These are phyloP conservation scores for Talaromyces proteolyticus DNA, from an alignment of 495 filamentous ascomycete genomes.

Conservation along the genomic window DNA sequence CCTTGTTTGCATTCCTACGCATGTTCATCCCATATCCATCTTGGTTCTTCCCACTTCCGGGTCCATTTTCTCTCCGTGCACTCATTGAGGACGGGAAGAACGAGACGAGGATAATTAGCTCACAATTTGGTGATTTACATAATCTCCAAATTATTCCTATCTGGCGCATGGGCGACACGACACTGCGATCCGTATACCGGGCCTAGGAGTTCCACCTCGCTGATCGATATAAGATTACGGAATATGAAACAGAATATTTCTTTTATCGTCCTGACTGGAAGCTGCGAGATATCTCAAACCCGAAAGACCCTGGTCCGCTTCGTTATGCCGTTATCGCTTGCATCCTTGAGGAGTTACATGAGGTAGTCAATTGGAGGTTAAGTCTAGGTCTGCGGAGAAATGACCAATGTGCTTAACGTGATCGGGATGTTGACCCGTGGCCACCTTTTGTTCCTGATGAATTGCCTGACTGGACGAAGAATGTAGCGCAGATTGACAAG, in stretches of 20 bases:
- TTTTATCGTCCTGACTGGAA: constrained; percentile 25
- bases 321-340: constrained; percentile 34
- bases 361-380: constrained; percentile 34
- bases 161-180: constrained; percentile 30
- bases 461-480: constrained; percentile 15
- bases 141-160: constrained; percentile 26
- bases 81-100: constrained; percentile 14
- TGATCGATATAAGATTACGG: constrained; percentile 16
- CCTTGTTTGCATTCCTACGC: constrained; percentile 16
- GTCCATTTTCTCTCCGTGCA: constrained; percentile 10
- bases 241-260: constrained; percentile 32
- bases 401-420: constrained; percentile 19
- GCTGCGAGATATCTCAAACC: constrained; percentile 24
- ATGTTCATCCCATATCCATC: constrained; percentile 18
- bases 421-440: constrained; percentile 14
- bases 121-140: constrained; percentile 14
- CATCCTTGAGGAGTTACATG: constrained; percentile 26
- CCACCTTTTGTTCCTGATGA: constrained; percentile 18
- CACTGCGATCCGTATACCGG: constrained; percentile 30
- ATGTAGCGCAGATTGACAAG: constrained; percentile 16
- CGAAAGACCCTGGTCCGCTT: constrained; percentile 23
- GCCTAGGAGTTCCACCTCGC: constrained; percentile 28
- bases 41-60: constrained; percentile 21
- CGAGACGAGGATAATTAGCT: constrained; percentile 5
- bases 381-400: constrained; percentile 27